A percentile compares a stretch with the other conserved stretches of the same genome.
Conservation (phyloP, 495 filamentous ascomycete species). For the Viridothelium virens region DNA sequence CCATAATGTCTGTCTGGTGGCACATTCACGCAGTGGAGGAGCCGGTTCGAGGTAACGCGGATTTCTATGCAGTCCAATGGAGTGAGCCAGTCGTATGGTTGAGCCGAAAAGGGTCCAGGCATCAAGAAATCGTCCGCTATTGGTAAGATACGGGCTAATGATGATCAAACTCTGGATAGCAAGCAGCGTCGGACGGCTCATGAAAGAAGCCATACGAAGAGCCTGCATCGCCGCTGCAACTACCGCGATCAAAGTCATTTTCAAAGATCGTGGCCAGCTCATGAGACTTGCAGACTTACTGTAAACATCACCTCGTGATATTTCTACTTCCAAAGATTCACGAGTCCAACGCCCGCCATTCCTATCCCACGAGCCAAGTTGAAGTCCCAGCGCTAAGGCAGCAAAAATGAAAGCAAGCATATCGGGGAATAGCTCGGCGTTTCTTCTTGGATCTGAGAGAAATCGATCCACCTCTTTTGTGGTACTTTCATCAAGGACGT, state of each 20-base stretch:
- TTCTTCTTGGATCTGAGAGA: constrained; percentile 35
- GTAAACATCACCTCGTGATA: constrained; percentile 36
- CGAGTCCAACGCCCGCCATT: constrained; percentile 37
- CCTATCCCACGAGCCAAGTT: constrained; percentile 40
- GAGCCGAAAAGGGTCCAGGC: constrained; percentile 38
- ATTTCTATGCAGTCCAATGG: constrained; percentile 40
- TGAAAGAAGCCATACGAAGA: constrained; percentile 35
- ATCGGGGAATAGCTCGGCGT: constrained; percentile 38
- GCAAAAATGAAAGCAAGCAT: constrained; percentile 45
- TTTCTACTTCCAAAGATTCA: constrained; percentile 35
- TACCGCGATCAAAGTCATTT: constrained; percentile 14
- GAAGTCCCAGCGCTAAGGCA: constrained; percentile 39
- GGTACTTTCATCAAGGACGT: constrained; percentile 39
- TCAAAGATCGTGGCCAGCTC: background rate
- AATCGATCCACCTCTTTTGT: constrained; percentile 39
- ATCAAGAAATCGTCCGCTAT: constrained; percentile 37
- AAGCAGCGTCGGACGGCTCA: constrained; percentile 32
- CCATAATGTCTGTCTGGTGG: constrained; percentile 39
- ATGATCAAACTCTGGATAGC: constrained; percentile 35
- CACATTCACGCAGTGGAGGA: constrained; percentile 36
- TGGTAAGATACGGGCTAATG: constrained; percentile 37
- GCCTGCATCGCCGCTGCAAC: constrained; percentile 39
- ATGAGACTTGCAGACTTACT: constrained; percentile 27
- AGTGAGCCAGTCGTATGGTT: constrained; percentile 34
- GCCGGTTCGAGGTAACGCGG: constrained; percentile 39